Percentiles rank a stretch among this genome's conserved stretches.
Evolutionary conservation across 2,329 filamentous ascomycete genomes (phyloP).

Genomic region (Sarocladium strictum): DNA sequence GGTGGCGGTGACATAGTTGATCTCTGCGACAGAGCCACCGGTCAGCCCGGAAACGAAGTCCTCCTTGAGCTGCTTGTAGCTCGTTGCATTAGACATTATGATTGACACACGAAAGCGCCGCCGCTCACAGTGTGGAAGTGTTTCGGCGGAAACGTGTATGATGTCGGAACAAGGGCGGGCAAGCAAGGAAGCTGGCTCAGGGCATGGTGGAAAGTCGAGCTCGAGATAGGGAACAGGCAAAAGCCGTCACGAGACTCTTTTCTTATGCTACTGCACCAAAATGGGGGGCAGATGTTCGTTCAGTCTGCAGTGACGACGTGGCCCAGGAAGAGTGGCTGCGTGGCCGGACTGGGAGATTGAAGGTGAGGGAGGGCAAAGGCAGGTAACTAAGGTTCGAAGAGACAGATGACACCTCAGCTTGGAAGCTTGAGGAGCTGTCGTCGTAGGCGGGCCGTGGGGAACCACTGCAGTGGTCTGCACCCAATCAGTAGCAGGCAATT

Average conservation of each 20-base stretch:
- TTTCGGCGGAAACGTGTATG: neutral
- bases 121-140: neutral
- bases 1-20: slow-evolving; percentile 79
- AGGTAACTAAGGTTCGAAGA: neutral
- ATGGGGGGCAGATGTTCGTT: neutral
- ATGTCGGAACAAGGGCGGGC: neutral
- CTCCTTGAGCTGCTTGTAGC: slow-evolving; percentile 89
- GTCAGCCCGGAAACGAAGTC: slow-evolving; percentile 90
- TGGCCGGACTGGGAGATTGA: neutral
- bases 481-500: neutral
- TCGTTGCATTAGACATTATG: slow-evolving; percentile 36
- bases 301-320: neutral
- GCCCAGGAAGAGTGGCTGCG: neutral
- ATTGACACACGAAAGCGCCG: slow-evolving; percentile 6
- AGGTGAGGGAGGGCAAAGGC: neutral
- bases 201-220: neutral
- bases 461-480: neutral
- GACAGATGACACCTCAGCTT: slow-evolving; percentile 3
- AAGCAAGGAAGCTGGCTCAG: neutral
- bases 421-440: neutral
- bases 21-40: slow-evolving; percentile 76
- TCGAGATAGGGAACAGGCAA: neutral
- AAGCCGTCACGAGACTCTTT: neutral
- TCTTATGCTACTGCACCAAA: neutral
- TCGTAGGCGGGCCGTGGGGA: neutral